Evolutionary conservation across 768 basidiomycete genomes (phyloP).

Genomic region (Pleurotus platypus): DNA sequence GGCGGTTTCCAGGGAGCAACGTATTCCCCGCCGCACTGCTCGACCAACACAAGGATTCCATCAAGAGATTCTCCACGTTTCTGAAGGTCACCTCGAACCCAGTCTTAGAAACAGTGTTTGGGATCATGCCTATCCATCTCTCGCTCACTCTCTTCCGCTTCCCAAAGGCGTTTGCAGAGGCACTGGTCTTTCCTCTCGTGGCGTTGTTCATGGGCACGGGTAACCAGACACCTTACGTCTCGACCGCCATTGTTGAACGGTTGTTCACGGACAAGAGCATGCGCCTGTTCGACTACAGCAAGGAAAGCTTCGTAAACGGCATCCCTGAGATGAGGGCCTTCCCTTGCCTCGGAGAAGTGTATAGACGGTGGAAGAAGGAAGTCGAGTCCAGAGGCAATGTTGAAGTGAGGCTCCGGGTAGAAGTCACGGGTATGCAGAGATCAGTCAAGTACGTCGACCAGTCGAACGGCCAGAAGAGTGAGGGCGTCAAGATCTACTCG

Average conservation of each 20-base stretch:
- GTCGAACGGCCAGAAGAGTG: conserved; percentile 4
- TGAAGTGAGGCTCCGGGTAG: conserved; percentile 18
- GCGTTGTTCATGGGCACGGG: conserved; percentile 30
- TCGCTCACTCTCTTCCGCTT: conserved; percentile 27
- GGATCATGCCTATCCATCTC: conserved; percentile 23
- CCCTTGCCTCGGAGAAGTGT: conserved; percentile 22
- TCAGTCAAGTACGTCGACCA: conserved; percentile 10
- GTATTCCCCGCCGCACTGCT: conserved; percentile 18
- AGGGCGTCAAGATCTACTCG: conserved; percentile 21
- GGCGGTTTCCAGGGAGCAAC: conserved; percentile 16
- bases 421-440: conserved; percentile 24
- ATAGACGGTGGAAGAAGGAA: conserved; percentile 21
- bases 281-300: conserved; percentile 29
- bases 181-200: conserved; percentile 26
- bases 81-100: conserved; percentile 24
- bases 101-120: conserved; percentile 22
- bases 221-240: conserved; percentile 30
- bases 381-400: conserved; percentile 23
- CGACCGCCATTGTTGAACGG: conserved; percentile 27
- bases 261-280: conserved; percentile 31
- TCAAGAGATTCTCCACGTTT: conserved; percentile 26
- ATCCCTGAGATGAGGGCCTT: conserved; percentile 27
- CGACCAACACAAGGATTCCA: conserved; percentile 16
- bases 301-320: conserved; percentile 24
- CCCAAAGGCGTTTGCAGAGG: conserved; percentile 28